phyloP scores from a whole-genome alignment of 1,284 basidiomycete species.

The Cryptococcus hybrid region DNA sequence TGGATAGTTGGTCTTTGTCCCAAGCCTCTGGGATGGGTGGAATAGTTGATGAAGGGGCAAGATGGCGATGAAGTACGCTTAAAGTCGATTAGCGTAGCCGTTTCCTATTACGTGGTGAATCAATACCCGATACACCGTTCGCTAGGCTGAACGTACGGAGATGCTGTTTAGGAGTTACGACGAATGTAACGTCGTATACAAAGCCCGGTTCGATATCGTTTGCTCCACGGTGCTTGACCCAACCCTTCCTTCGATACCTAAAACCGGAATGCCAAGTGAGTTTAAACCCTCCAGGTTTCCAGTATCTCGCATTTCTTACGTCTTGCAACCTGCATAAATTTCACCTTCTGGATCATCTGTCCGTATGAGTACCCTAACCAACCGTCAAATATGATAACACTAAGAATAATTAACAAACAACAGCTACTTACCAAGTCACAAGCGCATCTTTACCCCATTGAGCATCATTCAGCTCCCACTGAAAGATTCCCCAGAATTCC shows the following conservation, averaged over 20 bases:
- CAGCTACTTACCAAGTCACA: no score
- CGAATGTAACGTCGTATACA: conserved; percentile 35
- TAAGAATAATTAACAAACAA: no score
- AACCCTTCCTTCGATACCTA: conserved; percentile 21
- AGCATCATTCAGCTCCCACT: no score
- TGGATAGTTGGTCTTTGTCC: no score
- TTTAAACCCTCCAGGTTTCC: no score
- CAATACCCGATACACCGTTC: neutral
- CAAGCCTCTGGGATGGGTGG: no score
- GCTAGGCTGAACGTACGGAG: conserved; percentile 17
- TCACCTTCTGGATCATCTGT: conserved; percentile 20
- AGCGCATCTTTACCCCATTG: no score
- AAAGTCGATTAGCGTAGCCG: conserved; percentile 38
- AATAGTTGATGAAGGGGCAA: neutral
- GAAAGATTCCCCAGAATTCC: no score
- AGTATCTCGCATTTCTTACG: conserved; percentile 16
- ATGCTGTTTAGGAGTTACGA: conserved; percentile 30
- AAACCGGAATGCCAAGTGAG: neutral
- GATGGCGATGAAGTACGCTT: conserved; percentile 28
- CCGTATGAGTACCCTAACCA: conserved; percentile 23
- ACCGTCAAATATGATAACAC: no score
- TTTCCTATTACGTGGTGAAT: conserved; percentile 14
- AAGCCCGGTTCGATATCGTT: conserved; percentile 14
- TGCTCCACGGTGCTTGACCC: conserved; percentile 19
- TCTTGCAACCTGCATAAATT: conserved; percentile 32